These are phyloP conservation scores for Metarhizium robertsii DNA, from an alignment of 2,329 filamentous ascomycete species.

Conservation along the genomic window DNA sequence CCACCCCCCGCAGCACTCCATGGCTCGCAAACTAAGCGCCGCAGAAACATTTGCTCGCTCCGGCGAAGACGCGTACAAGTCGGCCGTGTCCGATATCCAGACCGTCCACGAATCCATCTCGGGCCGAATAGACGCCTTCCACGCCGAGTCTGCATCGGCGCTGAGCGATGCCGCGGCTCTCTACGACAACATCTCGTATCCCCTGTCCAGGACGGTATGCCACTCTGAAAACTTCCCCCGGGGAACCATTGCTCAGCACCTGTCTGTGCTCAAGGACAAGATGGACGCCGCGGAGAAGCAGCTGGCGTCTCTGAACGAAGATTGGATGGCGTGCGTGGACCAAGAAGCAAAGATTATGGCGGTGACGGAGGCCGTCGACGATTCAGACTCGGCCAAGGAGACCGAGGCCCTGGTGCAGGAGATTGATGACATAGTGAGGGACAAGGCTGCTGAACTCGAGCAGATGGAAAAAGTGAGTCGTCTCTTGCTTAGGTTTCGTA, in stretches of 20 bases:
- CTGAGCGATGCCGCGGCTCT: slow-evolving; percentile 13
- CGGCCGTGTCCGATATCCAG: slow-evolving; percentile 9
- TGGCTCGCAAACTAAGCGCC: background rate
- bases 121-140: slow-evolving; percentile 12
- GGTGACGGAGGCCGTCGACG: slow-evolving; percentile 4
- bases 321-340: slow-evolving; percentile 18
- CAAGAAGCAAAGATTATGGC: slow-evolving; percentile 13
- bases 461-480: slow-evolving; percentile 18
- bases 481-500: too few relatives aligned
- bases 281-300: slow-evolving; percentile 15
- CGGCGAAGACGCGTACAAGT: slow-evolving; percentile 4
- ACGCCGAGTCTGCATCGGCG: slow-evolving; percentile 7
- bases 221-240: slow-evolving; percentile 12
- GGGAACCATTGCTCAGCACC: slow-evolving; percentile 17
- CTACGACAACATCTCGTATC: slow-evolving; percentile 22
- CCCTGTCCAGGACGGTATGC: slow-evolving; percentile 22
- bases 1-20: background rate
- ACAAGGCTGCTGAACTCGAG: background rate
- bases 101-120: slow-evolving; percentile 14
- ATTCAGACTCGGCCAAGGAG: background rate
- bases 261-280: slow-evolving; percentile 13
- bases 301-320: slow-evolving; percentile 11
- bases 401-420: slow-evolving; percentile 9
- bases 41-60: slow-evolving; percentile 4
- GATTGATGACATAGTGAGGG: slow-evolving; percentile 9